phyloP scores from a whole-genome alignment of 2,329 filamentous ascomycete genomes.

The Ophiocordyceps camponoti-rufipedis region DNA sequence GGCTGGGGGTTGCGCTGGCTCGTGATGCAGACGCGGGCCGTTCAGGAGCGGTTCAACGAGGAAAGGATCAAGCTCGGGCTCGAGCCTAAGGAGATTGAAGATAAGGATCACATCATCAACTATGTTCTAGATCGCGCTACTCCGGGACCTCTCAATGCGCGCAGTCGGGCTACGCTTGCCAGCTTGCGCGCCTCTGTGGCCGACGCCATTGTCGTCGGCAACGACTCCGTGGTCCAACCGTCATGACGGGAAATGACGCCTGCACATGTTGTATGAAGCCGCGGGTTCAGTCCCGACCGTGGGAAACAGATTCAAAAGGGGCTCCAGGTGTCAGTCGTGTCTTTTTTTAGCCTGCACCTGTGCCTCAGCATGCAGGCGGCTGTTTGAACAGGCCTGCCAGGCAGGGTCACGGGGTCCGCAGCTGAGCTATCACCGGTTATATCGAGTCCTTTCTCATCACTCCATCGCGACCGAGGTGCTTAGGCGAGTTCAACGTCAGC shows the following conservation, averaged over 20 bases:
- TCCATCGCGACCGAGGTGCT: too few species aligned
- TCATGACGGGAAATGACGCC: constrained; percentile 4
- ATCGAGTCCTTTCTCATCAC: too few species aligned
- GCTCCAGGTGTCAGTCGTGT: constrained; percentile 6
- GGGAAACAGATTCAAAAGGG: not conserved
- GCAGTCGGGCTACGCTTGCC: constrained; percentile 18
- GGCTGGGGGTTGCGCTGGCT: constrained; percentile 86
- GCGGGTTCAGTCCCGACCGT: not conserved
- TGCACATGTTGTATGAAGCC: not conserved
- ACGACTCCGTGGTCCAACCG: constrained; percentile 8
- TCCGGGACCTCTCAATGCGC: constrained; percentile 17
- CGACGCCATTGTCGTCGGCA: constrained; percentile 28
- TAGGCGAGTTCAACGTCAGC: too few species aligned
- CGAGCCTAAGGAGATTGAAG: constrained; percentile 16
- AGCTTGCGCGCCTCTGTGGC: constrained; percentile 20
- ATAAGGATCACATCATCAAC: constrained; percentile 19
- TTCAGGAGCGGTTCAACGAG: constrained; percentile 46
- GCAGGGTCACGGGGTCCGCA: too few species aligned
- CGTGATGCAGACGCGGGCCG: constrained; percentile 57
- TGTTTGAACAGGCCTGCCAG: too few species aligned
- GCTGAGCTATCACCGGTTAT: too few species aligned
- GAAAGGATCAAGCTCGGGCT: constrained; percentile 52
- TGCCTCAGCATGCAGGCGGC: too few species aligned
- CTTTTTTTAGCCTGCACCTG: too few species aligned
- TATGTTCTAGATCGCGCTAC: constrained; percentile 23